Evolutionary conservation across 345 rosid genomes (phyloP), one percentile per base, ranked within the genome.

Genomic region (Aethionema arabicum): DNA sequence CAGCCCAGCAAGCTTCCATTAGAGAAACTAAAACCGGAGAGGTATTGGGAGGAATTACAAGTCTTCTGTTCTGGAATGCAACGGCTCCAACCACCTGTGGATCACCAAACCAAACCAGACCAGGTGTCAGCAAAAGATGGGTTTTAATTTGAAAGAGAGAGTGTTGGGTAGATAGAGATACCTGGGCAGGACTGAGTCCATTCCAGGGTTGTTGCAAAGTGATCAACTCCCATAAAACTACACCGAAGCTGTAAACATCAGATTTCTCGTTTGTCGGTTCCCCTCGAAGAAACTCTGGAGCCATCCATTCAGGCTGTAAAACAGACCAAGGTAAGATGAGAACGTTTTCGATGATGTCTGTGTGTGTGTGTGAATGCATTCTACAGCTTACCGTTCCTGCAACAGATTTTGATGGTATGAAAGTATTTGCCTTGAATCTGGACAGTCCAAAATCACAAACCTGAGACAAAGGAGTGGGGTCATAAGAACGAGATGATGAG

Each of bases 241-340:
- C 96, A 32, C 98, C 98, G 15, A 89, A 92, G 72, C 96, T 89
- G 74, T 73, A 92, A 39, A 89, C 91, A 76, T 92, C 98, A 46
- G 96, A 89, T 79, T 92, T 92, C 78, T 92, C 98, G 53, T 92
- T 82, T 30, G 98, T 87, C 4, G 95, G 98, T 77, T 92, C 98
- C 13, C 98, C 98, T 37, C 98, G 83, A 57, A 92, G 96, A 61
- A 92, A 92, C 65, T 92, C 98, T 51, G 98, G 96, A 75, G 98
- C 96, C 98, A 92, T 92, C 98, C 98, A 92, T 80, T 92, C 98
- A 2, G 98, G 95, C 98, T 92, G 87, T 78, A 78, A 75, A 48
- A 33, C 69, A 85, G 61, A 68, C 56, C 65, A 70, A 71, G 72
- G 73, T 72, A 82, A 62, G 52, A 76, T 38, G 59, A 72, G 52